Percentiles rank a stretch among this genome's conserved stretches.
These are phyloP conservation scores for Haplosporangium gracile DNA, from an alignment of 192 early-diverging fungal genomes.

Conservation along the genomic window DNA sequence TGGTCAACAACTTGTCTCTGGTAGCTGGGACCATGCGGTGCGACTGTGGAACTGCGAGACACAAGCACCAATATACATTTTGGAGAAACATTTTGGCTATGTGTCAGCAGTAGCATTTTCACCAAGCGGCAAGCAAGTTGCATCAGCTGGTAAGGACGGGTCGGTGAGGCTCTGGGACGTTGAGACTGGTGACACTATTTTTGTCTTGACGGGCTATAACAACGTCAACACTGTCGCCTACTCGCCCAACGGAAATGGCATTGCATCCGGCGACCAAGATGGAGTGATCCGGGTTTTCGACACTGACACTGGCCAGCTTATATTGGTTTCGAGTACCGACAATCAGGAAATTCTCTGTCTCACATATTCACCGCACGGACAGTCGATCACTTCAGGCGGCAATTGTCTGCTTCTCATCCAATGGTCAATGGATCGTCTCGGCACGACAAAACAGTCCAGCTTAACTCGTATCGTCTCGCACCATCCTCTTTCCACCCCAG, in stretches of 20 bases:
- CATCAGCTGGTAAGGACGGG: background rate
- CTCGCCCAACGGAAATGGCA: constrained; percentile 4
- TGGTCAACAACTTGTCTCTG: background rate
- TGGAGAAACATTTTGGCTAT: too few relatives aligned
- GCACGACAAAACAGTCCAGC: background rate
- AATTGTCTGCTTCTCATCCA: background rate
- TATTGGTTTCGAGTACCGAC: too few relatives aligned
- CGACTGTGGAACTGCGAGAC: background rate
- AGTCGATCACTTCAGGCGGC: too few relatives aligned
- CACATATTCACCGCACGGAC: too few relatives aligned
- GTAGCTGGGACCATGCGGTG: background rate
- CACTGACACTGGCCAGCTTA: background rate
- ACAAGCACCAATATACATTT: too few relatives aligned
- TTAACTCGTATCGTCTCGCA: too few relatives aligned
- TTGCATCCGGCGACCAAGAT: background rate
- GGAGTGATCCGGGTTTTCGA: background rate
- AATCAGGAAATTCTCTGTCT: too few relatives aligned
- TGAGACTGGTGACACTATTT: too few relatives aligned
- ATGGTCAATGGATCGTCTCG: constrained; percentile 2
- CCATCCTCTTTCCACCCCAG: too few relatives aligned
- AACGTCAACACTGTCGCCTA: background rate
- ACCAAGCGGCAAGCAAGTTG: constrained; percentile 2
- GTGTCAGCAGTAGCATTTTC: background rate
- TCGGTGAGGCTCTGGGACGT: constrained; percentile 9
- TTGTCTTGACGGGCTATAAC: too few relatives aligned